Evolutionary conservation across 2,329 filamentous ascomycete genomes (phyloP), one percentile per base, ranked within the genome.

Genomic region (Botrytis aclada): DNA sequence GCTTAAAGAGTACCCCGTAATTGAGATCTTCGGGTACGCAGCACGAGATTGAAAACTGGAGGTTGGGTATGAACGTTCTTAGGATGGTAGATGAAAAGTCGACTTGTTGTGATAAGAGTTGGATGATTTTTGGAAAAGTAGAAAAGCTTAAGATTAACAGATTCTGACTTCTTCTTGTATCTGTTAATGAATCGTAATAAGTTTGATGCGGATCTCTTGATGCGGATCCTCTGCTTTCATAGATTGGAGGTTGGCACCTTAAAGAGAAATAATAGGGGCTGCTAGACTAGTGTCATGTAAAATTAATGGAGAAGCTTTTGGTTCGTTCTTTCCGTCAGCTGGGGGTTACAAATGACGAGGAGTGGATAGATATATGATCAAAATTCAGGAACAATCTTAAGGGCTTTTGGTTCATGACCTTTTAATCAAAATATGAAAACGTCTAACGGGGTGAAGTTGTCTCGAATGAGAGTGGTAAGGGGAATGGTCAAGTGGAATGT

Each of bases 201-300:
- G 54, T 70, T 62, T 29, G 34, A 70, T 62, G 67, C 54, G 54
- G 67, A 70, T 69, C 67, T 56, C 60, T 62, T 22, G 34, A 70
- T 62, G 67, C 54, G 54, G 67, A 70, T 69, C 67, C 56, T 54
- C 34, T 41, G 64, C 39, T 67, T 67, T 54, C 45, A 67, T 37
- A 67, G 64, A 54, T 67, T 67, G 16, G 32, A 37, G 61, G 41
- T 64, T 64, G 41, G 43, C 63, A 66, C 43, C 64, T 66, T 41
- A 22, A 41, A 54, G 64, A 54, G 34, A 66, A 56, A 69, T 39
- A 56, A 69, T 69, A 69, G 65, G 65, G 65, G 65, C 65, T 41
- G 54, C 51, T 41, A 69, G 65, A 56, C 47, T 69, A 56, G 65
- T 69, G 65, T 56, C 37, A 56, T 69, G 25, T 69, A 25, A 67